These are phyloP conservation scores for Basidiobolus meristosporus DNA, from an alignment of 371 early-diverging fungal genomes.

Conservation along the genomic window DNA sequence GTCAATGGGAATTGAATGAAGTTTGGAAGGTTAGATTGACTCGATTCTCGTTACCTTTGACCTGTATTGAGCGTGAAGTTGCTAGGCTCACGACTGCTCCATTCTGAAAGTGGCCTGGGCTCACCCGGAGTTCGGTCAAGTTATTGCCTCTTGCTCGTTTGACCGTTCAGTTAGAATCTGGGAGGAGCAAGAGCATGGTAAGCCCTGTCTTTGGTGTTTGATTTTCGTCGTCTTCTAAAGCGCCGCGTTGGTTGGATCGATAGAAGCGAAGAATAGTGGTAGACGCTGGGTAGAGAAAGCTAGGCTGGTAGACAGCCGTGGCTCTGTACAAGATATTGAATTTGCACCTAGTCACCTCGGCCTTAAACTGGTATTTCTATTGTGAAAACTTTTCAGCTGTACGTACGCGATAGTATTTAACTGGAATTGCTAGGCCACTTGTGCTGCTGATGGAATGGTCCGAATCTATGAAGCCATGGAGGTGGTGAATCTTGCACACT, in stretches of 20 bases:
- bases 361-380: conserved; percentile 33
- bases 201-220: too few species aligned
- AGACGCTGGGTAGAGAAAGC: conserved; percentile 46
- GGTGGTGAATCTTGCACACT: conserved; percentile 52
- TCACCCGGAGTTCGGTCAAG: conserved; percentile 83
- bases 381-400: not conserved
- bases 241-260: not conserved
- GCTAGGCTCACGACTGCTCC: conserved; percentile 68
- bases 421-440: conserved; percentile 38
- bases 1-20: conserved; percentile 64
- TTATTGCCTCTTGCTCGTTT: conserved; percentile 80
- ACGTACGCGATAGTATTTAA: conserved; percentile 3
- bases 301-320: conserved; percentile 45
- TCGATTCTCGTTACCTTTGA: not conserved
- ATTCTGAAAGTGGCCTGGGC: conserved; percentile 76
- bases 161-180: conserved; percentile 80
- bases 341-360: conserved; percentile 71
- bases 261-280: conserved; percentile 42
- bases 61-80: not conserved
- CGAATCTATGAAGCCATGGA: conserved; percentile 83
- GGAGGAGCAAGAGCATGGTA: conserved; percentile 70
- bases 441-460: conserved; percentile 70
- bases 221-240: not conserved
- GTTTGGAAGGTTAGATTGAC: conserved; percentile 42
- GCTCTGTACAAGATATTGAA: conserved; percentile 66